These are phyloP conservation scores for Phytopythium helicoides DNA, from an alignment of 352 stramenopile species.

Conservation along the genomic window DNA sequence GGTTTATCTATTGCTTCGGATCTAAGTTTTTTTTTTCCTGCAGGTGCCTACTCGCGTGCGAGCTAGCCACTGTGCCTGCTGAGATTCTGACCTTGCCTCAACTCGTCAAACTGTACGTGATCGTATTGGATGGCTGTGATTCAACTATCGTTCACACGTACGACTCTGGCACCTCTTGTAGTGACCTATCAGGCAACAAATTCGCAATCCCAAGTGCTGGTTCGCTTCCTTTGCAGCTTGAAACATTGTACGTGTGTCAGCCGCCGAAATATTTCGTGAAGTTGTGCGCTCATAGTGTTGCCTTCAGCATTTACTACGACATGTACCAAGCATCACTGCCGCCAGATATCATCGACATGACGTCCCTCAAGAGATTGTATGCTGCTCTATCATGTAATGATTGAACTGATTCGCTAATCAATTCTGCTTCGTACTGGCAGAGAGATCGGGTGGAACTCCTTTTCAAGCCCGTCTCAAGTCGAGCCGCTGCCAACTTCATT, in stretches of 20 bases:
- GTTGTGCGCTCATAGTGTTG: slow-evolving; percentile 3
- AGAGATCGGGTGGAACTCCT: slow-evolving; percentile 35
- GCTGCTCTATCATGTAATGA: background rate
- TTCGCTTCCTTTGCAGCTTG: slow-evolving; percentile 18
- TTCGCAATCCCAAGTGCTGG: slow-evolving; percentile 12
- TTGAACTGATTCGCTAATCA: background rate
- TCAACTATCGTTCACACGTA: background rate
- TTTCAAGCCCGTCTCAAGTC: slow-evolving; percentile 18
- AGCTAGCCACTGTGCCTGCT: slow-evolving; percentile 22
- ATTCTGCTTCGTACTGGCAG: slow-evolving; percentile 18
- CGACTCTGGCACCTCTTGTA: background rate
- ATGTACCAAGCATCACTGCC: slow-evolving; percentile 10
- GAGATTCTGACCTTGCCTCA: slow-evolving; percentile 28
- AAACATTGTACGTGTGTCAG: slow-evolving; percentile 11
- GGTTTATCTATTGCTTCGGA: no score
- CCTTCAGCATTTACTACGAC: slow-evolving; percentile 11
- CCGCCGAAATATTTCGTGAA: background rate
- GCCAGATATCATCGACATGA: slow-evolving; percentile 15
- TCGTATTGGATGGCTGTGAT: background rate
- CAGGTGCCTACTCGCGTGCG: slow-evolving; percentile 3
- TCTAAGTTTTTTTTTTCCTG: background rate
- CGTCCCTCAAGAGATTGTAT: slow-evolving; percentile 18
- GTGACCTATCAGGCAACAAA: slow-evolving; percentile 20
- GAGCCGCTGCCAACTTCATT: slow-evolving; percentile 21
- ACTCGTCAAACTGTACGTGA: slow-evolving; percentile 31